phyloP scores from a whole-genome alignment of 192 early-diverging fungal species.

The Backusella westeae region DNA sequence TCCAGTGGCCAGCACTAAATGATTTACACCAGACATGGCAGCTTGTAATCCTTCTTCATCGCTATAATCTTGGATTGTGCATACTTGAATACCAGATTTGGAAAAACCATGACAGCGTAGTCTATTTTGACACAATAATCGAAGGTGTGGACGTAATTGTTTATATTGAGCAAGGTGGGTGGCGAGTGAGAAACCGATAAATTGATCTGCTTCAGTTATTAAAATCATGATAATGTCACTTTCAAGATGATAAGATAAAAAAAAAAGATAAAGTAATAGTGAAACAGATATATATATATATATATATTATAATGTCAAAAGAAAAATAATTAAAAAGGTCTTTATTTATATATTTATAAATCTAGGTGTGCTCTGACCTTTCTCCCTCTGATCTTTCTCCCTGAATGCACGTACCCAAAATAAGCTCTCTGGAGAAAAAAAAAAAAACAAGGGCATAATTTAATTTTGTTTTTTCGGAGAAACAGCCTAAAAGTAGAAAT shows the following conservation, averaged over 20 bases:
- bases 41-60: conserved; percentile 17
- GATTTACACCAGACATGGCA: conserved; percentile 20
- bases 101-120: conserved; percentile 15
- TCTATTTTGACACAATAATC: conserved; percentile 24
- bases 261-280: background rate
- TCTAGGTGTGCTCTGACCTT: background rate
- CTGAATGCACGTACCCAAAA: background rate
- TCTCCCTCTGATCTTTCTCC: background rate
- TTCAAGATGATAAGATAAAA: background rate
- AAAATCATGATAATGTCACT: conserved; percentile 18
- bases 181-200: conserved; percentile 20
- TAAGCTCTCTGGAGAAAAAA: background rate
- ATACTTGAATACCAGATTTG: conserved; percentile 21
- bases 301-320: background rate
- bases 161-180: conserved; percentile 21
- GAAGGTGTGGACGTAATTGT: conserved; percentile 9
- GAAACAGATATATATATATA: background rate
- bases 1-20: conserved; percentile 30
- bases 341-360: conserved; percentile 5
- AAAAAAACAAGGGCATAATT: background rate
- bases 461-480: background rate
- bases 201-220: conserved; percentile 34
- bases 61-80: conserved; percentile 10
- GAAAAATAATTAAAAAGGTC: background rate
- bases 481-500: background rate